Conservation (phyloP, 331 rosid species). For the Acacia concinna region DNA sequence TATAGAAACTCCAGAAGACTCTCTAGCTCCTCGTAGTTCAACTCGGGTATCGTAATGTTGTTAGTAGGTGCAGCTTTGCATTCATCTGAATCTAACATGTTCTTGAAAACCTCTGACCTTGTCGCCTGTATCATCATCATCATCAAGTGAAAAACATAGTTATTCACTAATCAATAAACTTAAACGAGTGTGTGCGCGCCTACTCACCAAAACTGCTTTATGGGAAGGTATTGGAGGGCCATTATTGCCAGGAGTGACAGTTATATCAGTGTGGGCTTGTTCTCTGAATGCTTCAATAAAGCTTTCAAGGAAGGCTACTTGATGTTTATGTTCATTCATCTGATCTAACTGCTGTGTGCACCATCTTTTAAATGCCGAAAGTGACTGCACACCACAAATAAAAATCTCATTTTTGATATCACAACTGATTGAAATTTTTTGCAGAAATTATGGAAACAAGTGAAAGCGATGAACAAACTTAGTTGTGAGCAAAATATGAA, state of each 20-base stretch:
- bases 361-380: constrained; percentile 52
- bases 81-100: constrained; percentile 67
- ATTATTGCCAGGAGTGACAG: constrained; percentile 47
- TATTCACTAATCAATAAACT: neutral
- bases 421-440: neutral
- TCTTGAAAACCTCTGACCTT: constrained; percentile 76
- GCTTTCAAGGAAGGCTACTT: constrained; percentile 47
- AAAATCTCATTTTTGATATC: neutral
- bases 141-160: neutral
- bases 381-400: constrained; percentile 35
- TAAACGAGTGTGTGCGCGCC: neutral
- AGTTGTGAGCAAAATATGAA: neutral
- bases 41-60: constrained; percentile 51
- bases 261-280: constrained; percentile 70
- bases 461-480: neutral
- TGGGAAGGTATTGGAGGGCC: constrained; percentile 71
- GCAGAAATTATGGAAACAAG: neutral
- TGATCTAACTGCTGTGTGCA: constrained; percentile 37
- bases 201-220: constrained; percentile 66
- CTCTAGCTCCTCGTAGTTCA: constrained; percentile 61
- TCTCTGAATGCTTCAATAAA: constrained; percentile 52
- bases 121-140: constrained; percentile 44
- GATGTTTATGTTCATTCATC: constrained; percentile 46
- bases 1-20: constrained; percentile 73
- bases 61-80: constrained; percentile 60